Percentiles rank a stretch among this genome's conserved stretches.
These are phyloP conservation scores for Trypanosoma avium DNA, from an alignment of 208 protist species.

Conservation along the genomic window DNA sequence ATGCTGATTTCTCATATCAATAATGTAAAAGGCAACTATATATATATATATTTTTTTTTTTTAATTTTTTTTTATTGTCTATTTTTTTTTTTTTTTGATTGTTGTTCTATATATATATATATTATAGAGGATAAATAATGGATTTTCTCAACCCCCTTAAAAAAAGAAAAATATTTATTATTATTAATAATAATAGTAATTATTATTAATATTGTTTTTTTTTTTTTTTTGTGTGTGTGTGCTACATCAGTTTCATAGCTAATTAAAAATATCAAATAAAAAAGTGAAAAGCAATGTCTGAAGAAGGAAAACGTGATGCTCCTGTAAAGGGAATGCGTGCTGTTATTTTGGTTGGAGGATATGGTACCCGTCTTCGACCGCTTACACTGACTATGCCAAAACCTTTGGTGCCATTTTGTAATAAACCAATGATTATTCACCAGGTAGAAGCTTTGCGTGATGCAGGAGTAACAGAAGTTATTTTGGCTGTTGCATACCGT, in stretches of 20 bases:
- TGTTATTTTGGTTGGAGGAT: conserved; percentile 97
- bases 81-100: conserved; percentile 9
- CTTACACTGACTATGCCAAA: conserved; percentile 97
- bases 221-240: neutral
- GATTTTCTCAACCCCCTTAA: too few species aligned
- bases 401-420: conserved; percentile 97
- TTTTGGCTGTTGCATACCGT: conserved; percentile 97
- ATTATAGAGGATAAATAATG: too few species aligned
- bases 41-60: conserved; percentile 18
- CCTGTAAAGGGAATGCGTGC: conserved; percentile 91
- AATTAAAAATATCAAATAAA: neutral
- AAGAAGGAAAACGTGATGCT: neutral
- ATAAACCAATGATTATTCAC: conserved; percentile 98
- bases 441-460: conserved; percentile 96
- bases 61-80: conserved; percentile 18
- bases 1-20: conserved; percentile 9
- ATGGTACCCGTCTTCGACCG: conserved; percentile 94
- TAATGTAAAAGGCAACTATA: too few species aligned
- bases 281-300: conserved; percentile 8
- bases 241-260: neutral
- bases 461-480: conserved; percentile 92
- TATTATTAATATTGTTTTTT: neutral
- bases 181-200: neutral
- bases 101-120: conserved; percentile 4
- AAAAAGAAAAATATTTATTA: neutral